phyloP scores from a whole-genome alignment of 2,329 filamentous ascomycete genomes.

The Plenodomus tracheiphilus region DNA sequence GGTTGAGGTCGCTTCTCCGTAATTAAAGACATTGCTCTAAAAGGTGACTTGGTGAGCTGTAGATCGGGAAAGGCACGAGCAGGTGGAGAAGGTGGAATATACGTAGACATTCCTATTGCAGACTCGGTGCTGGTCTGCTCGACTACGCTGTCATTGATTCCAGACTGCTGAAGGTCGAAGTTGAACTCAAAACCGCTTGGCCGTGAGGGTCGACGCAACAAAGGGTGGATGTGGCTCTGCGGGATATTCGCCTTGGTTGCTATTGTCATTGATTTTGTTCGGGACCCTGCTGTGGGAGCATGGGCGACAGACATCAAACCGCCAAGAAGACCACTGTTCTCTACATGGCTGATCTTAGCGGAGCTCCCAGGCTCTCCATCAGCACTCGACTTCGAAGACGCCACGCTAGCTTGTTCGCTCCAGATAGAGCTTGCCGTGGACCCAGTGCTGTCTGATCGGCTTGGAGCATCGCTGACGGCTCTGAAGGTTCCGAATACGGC shows the following conservation, averaged over 20 bases:
- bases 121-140: slow-evolving; percentile 1
- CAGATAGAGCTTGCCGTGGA: slow-evolving; percentile 31
- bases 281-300: slow-evolving; percentile 8
- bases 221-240: slow-evolving; percentile 15
- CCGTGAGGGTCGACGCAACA: slow-evolving; percentile 5
- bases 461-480: slow-evolving; percentile 10
- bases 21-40: slow-evolving; percentile 1
- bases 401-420: slow-evolving; percentile 34
- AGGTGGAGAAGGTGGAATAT: slow-evolving; percentile 12
- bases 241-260: not conserved
- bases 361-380: slow-evolving; percentile 12
- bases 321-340: slow-evolving; percentile 32
- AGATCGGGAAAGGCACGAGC: not conserved
- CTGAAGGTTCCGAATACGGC: slow-evolving; percentile 1
- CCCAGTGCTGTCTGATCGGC: slow-evolving; percentile 33
- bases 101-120: slow-evolving; percentile 17
- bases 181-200: slow-evolving; percentile 11
- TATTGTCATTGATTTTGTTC: slow-evolving; percentile 5
- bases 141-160: not conserved
- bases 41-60: not conserved
- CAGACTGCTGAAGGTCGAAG: slow-evolving; percentile 1
- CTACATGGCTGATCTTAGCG: slow-evolving; percentile 18
- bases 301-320: slow-evolving; percentile 30
- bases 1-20: slow-evolving; percentile 3
- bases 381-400: slow-evolving; percentile 36